Conservation (phyloP, 2,329 filamentous ascomycete genomes). For the Fusarium sp. region DNA sequence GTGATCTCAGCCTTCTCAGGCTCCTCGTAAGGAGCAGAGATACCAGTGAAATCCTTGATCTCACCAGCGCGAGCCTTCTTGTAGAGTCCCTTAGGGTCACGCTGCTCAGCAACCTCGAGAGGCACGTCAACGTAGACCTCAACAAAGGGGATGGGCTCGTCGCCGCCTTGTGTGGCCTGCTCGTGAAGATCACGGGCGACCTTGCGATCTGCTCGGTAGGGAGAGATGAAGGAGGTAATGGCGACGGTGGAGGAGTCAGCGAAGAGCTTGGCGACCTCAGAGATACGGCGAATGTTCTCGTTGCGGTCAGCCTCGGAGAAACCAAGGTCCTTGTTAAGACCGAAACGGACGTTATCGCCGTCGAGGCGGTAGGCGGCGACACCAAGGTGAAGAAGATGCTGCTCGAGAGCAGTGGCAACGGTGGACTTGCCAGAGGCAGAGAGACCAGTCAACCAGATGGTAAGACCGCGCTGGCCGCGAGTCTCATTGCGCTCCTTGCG, state of each 20-base stretch:
- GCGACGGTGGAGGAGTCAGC: conserved; percentile 89
- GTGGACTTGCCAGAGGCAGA: conserved; percentile 98
- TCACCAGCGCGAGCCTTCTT: conserved; percentile 94
- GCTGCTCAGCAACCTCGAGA: conserved; percentile 90
- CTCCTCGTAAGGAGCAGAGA: conserved; percentile 94
- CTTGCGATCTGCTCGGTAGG: conserved; percentile 88
- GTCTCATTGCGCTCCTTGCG: conserved; percentile 79
- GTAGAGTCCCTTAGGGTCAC: conserved; percentile 97
- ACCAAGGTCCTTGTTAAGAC: conserved; percentile 96
- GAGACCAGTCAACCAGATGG: conserved; percentile 97
- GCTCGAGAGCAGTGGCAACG: conserved; percentile 94
- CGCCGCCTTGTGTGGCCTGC: conserved; percentile 62
- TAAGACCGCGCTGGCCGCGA: conserved; percentile 89
- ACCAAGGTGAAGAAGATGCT: conserved; percentile 90
- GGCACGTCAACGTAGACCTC: conserved; percentile 95
- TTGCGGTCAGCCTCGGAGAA: conserved; percentile 94
- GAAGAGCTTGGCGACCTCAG: conserved; percentile 97
- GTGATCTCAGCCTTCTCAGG: conserved; percentile 88
- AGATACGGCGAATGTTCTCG: conserved; percentile 97
- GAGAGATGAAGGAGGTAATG: conserved; percentile 96
- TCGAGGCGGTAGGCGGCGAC: conserved; percentile 92
- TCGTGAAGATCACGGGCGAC: conserved; percentile 85
- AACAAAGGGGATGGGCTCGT: conserved; percentile 85
- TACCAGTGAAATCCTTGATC: conserved; percentile 97
- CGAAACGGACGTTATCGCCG: conserved; percentile 98